Conservation (phyloP, 148 eudicot species). For the Bassia scoparia region DNA sequence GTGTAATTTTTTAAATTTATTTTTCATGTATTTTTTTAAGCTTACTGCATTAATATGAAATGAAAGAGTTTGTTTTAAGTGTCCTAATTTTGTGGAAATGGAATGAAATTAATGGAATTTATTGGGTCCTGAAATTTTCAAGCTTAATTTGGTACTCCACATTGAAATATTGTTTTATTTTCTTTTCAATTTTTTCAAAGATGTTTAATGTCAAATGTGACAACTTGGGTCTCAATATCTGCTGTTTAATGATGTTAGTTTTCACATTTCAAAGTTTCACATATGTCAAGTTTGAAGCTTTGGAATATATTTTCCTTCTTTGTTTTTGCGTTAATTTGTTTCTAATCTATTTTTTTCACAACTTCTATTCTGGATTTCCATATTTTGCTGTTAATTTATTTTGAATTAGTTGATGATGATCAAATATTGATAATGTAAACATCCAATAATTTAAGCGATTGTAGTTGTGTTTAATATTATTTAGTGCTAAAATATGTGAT, state of each 20-base stretch:
- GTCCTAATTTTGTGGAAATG: conserved; percentile 28
- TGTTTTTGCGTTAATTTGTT: not conserved
- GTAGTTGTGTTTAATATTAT: not conserved
- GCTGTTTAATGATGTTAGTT: conserved; percentile 25
- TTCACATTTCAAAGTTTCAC: conserved; percentile 16
- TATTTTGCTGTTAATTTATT: not conserved
- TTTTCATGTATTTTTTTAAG: not conserved
- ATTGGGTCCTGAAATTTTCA: conserved; percentile 6
- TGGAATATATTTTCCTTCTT: conserved; percentile 4
- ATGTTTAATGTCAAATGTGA: conserved; percentile 18
- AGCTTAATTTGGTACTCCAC: conserved; percentile 11
- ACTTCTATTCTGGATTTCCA: not conserved
- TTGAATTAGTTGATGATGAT: conserved; percentile 4
- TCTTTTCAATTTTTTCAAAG: not conserved
- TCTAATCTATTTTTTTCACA: not conserved
- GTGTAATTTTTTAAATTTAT: not conserved
- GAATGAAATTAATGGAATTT: conserved; percentile 24
- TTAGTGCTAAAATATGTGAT: not conserved
- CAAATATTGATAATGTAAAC: too few relatives aligned
- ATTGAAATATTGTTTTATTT: too few relatives aligned
- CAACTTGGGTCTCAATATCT: conserved; percentile 21
- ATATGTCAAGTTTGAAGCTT: conserved; percentile 18
- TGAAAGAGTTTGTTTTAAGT: conserved; percentile 27
- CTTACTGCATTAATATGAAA: conserved; percentile 24
- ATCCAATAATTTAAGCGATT: not conserved